Evolutionary conservation across 805 yeast species (phyloP).

Genomic region (Pichia insulana): DNA sequence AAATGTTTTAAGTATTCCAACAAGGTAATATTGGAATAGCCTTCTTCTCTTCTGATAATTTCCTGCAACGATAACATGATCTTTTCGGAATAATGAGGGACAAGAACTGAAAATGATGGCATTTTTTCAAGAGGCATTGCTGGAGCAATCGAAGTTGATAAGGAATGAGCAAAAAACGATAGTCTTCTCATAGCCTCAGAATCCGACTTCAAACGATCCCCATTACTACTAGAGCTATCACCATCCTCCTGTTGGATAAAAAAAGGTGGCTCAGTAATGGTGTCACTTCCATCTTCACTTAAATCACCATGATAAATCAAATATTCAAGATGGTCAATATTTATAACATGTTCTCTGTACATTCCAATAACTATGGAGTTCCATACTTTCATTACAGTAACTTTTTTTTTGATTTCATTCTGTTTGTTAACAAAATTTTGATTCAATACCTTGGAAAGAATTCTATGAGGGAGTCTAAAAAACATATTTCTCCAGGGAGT

Average conservation of each 20-base stretch:
- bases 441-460: slow-evolving; percentile 93
- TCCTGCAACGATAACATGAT: slow-evolving; percentile 88
- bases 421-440: slow-evolving; percentile 86
- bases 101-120: slow-evolving; percentile 97
- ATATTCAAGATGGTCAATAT: slow-evolving; percentile 97
- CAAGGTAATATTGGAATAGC: slow-evolving; percentile 87
- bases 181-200: slow-evolving; percentile 99
- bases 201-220: slow-evolving; percentile 93
- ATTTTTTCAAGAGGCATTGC: slow-evolving; percentile 98
- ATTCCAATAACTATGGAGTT: slow-evolving; percentile 96
- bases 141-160: slow-evolving; percentile 97
- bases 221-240: slow-evolving; percentile 53
- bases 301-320: slow-evolving; percentile 95
- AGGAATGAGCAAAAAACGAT: slow-evolving; percentile 97
- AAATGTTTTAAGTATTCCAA: slow-evolving; percentile 90
- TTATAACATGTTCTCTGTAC: slow-evolving; percentile 98
- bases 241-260: slow-evolving; percentile 96
- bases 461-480: slow-evolving; percentile 97
- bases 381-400: slow-evolving; percentile 97
- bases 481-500: slow-evolving; percentile 99
- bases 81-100: slow-evolving; percentile 95
- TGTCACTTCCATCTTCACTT: slow-evolving; percentile 96
- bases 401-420: slow-evolving; percentile 97
- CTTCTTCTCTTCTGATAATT: slow-evolving; percentile 95
- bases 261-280: slow-evolving; percentile 97